phyloP scores from a whole-genome alignment of 2,329 filamentous ascomycete genomes.

The Pezicula radicicola region DNA sequence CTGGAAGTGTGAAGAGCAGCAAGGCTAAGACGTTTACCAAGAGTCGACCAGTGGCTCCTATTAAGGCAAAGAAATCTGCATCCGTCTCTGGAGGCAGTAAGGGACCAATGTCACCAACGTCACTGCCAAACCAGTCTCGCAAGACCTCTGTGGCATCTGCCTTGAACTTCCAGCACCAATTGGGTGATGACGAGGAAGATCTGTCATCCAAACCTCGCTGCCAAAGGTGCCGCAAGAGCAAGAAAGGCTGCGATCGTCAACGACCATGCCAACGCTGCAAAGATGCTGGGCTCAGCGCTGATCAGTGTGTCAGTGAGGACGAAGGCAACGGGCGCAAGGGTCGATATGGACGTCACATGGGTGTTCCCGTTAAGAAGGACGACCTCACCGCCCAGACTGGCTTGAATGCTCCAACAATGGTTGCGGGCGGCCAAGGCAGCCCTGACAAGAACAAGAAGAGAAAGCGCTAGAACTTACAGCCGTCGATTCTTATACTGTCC shows the following conservation, averaged over 20 bases:
- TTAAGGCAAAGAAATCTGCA: slow-evolving; percentile 49
- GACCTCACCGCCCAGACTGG: slow-evolving; percentile 38
- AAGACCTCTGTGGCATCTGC: slow-evolving; percentile 72
- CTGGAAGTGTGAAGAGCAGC: slow-evolving; percentile 36
- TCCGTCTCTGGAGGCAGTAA: slow-evolving; percentile 29
- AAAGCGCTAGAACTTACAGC: slow-evolving; percentile 47
- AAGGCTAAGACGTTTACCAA: slow-evolving; percentile 36
- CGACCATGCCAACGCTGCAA: slow-evolving; percentile 93
- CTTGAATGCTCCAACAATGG: slow-evolving; percentile 26
- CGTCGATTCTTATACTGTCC: background rate
- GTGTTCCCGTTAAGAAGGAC: slow-evolving; percentile 59
- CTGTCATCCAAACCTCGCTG: slow-evolving; percentile 94
- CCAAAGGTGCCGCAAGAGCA: slow-evolving; percentile 98
- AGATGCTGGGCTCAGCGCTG: slow-evolving; percentile 88
- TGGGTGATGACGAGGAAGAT: slow-evolving; percentile 76
- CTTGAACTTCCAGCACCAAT: slow-evolving; percentile 58
- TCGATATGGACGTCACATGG: slow-evolving; percentile 75
- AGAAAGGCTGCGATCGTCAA: slow-evolving; percentile 97
- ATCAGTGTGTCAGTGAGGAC: slow-evolving; percentile 95
- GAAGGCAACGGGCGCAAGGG: slow-evolving; percentile 97
- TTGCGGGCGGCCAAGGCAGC: slow-evolving; percentile 28
- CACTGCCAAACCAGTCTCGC: slow-evolving; percentile 53
- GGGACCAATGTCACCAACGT: slow-evolving; percentile 6
- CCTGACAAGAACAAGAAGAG: slow-evolving; percentile 66
- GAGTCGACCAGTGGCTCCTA: slow-evolving; percentile 16